phyloP scores from a whole-genome alignment of 352 stramenopile species.

The Globisporangium ultimum region DNA sequence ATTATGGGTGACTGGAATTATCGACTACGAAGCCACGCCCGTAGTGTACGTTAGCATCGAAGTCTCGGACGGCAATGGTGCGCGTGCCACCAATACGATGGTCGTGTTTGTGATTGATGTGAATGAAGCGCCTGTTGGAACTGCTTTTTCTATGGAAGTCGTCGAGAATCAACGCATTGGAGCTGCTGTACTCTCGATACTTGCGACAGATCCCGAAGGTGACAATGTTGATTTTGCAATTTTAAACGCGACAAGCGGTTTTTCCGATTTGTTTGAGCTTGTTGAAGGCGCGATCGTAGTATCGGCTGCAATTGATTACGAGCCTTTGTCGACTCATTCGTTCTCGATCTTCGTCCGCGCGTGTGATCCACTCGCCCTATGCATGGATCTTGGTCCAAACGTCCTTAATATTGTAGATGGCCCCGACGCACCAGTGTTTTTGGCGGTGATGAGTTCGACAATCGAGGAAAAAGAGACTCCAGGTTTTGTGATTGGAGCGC shows the following conservation, averaged over 20 bases:
- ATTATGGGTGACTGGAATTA: conserved; percentile 5
- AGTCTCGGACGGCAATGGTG: conserved; percentile 21
- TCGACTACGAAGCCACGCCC: conserved; percentile 5
- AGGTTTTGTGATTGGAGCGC: conserved; percentile 14
- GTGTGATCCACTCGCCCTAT: conserved; percentile 43
- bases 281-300: conserved; percentile 1
- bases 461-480: conserved; percentile 5
- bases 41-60: conserved; percentile 15
- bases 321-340: conserved; percentile 9
- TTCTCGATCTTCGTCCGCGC: conserved; percentile 26
- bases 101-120: conserved; percentile 25
- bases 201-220: conserved; percentile 35
- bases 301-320: conserved; percentile 6
- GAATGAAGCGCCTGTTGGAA: conserved; percentile 27
- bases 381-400: conserved; percentile 35
- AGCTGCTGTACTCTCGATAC: conserved; percentile 20
- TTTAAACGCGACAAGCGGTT: conserved; percentile 5
- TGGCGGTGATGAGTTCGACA: conserved; percentile 1
- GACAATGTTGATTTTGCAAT: conserved; percentile 20
- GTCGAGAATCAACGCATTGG: conserved; percentile 34
- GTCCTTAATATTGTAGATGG: conserved; percentile 33
- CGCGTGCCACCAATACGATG: conserved; percentile 15
- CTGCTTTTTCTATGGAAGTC: conserved; percentile 22
- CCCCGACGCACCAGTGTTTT: conserved; percentile 39
- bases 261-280: conserved; percentile 9